Evolutionary conservation across 192 early-diverging fungal genomes (phyloP), one percentile per base, ranked within the genome.

Genomic region (Chytriomyces confervae): DNA sequence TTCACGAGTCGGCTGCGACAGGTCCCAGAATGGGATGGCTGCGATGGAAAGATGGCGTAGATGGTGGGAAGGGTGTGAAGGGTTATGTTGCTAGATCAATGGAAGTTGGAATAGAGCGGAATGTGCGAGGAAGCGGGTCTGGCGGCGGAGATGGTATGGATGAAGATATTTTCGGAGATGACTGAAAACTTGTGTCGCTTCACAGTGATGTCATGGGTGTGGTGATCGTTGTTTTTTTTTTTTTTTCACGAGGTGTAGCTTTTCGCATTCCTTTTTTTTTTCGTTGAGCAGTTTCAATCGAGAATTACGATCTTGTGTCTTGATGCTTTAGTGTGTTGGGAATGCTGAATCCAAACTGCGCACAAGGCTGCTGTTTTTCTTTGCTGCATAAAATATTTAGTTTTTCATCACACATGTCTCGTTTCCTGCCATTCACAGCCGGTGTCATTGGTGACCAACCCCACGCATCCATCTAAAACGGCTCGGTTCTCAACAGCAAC

Each of bases 11-110:
- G 69, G 89, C 91, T 76, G 80, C 78, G 65, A 83, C 87, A 61
- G 97, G 95, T 23, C 96, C 96, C 18, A 87, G 92, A 69, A 97
- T 98, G 95, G 86, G 89, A 78, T 98, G 96, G 96, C 85, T 99
- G 81, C 87, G 97, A 60, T 85, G 80, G 80, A 86, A 85, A 74
- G 81, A 81, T 23, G 84, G 82, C 5, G 64, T 84, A 75, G 79
- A 73, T 66, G 8, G n/a, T 7, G 74, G 74, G 23, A 46, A 46
- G 24, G 74, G 74, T 20, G 8, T 20, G 10, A 24, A 50, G 61
- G 77, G 74, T 13, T 23, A 47, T 60, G 61, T 79, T 7, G 78
- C 62, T 6, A 9, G 49, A 49, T 46, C 51, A 5, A 76, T 76
- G 74, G 74, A 76, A 49, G 62, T 76, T 7, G 62, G 62, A 7